Base-by-base conservation (phyloP, 2,329 filamentous ascomycete genomes). In the Colletotrichum lentis region DNA sequence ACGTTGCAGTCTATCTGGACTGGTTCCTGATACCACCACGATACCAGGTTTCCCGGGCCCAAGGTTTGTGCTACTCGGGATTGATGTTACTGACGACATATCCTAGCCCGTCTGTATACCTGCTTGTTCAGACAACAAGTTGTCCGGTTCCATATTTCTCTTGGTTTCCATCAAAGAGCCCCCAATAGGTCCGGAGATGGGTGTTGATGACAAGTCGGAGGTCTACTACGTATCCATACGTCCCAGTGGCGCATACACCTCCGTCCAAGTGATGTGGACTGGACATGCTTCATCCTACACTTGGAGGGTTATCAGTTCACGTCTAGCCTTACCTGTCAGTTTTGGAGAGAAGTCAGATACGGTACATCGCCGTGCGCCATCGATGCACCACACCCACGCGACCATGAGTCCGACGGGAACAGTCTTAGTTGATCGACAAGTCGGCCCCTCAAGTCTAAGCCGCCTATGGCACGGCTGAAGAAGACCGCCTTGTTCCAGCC, bases 261-360 rank as follows among this genome's bases (percentile, higher is more conserved):
- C 59, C 59, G 52, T 47, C 39, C 31, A 47, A 44, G 61, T 58
- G 27, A 31, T 31, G 27, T 31, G 27, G 27, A 31, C 27, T 31
- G 41, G 54, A 41, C 41, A 67, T 59, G 22, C 53, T 64, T 31
- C 44, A 52, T 67, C 53, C 50, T 47, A 61, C 53, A 47, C 27
- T 47, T 53, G 41, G 55, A 35, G 60, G 60, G 31, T 43, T 8
- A 8, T 53, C 39, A 35, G 24, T 43, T 47, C 18, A 46, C 67
- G 52, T 66, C 66, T 69, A 52, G 62, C 66, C 62, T 24, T 67
- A 58, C 27, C 61, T 56, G 43, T 35, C 24, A 43, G 50, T 64
- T 24, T 20, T 41, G 27, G 27, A 31, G 27, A 12, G 49, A 20
- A 20, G 49, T 18, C 49, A 50, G 37, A 63, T 53, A 46, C 44